phyloP scores from a whole-genome alignment of 2,329 filamentous ascomycete species.

The Penicillium freii region DNA sequence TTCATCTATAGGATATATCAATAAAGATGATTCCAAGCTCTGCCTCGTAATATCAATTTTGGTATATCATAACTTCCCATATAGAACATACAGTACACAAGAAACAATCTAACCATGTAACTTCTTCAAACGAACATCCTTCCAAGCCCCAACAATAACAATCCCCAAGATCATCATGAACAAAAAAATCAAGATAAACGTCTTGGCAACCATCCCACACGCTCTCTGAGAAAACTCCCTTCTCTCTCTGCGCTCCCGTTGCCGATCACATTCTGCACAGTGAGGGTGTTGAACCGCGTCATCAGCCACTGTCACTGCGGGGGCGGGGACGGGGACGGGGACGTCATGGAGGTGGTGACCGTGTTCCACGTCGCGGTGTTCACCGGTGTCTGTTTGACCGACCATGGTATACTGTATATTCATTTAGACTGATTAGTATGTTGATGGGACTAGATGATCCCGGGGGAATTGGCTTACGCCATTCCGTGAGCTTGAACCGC shows the following conservation, averaged over 20 bases:
- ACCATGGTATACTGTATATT: slow-evolving; percentile 5
- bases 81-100: neutral
- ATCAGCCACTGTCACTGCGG: neutral
- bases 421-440: neutral
- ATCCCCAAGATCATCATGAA: slow-evolving; percentile 18
- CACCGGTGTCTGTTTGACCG: neutral
- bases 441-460: neutral
- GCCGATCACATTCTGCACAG: slow-evolving; percentile 19
- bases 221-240: neutral
- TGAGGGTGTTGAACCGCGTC: slow-evolving; percentile 10
- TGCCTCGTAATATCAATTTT: neutral
- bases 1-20: neutral
- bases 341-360: neutral
- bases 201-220: slow-evolving; percentile 14
- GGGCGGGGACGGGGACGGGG: neutral
- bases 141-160: slow-evolving; percentile 6
- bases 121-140: slow-evolving; percentile 1
- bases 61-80: neutral
- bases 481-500: slow-evolving; percentile 4
- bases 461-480: slow-evolving; percentile 3
- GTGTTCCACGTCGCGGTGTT: neutral
- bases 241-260: slow-evolving; percentile 12
- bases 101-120: neutral
- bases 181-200: slow-evolving; percentile 12
- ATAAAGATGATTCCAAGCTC: neutral